Percentiles rank a stretch among this genome's conserved stretches.
Evolutionary conservation across 345 rosid genomes (phyloP).

Genomic region (Corchorus capsularis): DNA sequence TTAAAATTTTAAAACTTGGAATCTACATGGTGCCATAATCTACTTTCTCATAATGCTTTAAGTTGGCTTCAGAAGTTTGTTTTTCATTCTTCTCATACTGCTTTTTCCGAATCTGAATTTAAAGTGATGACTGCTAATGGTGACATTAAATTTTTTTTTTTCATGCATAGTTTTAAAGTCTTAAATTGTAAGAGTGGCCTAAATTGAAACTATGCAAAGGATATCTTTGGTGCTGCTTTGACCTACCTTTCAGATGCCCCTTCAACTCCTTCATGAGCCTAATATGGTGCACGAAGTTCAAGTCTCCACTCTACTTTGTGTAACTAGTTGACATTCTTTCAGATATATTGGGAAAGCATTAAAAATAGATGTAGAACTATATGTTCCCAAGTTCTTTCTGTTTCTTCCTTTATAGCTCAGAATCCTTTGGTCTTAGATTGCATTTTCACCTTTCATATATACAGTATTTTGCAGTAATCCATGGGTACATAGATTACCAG

Average conservation of each 20-base stretch:
- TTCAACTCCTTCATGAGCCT: background rate
- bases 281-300: background rate
- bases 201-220: background rate
- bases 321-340: background rate
- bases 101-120: background rate
- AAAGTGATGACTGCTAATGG: background rate
- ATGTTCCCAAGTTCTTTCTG: background rate
- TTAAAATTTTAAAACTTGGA: background rate
- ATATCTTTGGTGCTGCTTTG: background rate
- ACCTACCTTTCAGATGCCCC: background rate
- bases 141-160: background rate
- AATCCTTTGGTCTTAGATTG: background rate
- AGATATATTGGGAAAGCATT: background rate
- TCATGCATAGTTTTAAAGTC: background rate
- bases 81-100: background rate
- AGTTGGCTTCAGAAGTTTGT: background rate
- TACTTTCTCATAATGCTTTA: background rate
- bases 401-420: background rate
- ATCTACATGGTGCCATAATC: slow-evolving; percentile 3
- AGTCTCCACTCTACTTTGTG: background rate
- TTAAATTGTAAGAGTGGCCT: background rate
- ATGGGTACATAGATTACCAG: background rate
- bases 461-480: background rate
- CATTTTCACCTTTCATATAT: background rate
- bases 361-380: background rate